Base-by-base conservation (phyloP, 306 rosid genomes). In the Ormosia semicastrata region DNA sequence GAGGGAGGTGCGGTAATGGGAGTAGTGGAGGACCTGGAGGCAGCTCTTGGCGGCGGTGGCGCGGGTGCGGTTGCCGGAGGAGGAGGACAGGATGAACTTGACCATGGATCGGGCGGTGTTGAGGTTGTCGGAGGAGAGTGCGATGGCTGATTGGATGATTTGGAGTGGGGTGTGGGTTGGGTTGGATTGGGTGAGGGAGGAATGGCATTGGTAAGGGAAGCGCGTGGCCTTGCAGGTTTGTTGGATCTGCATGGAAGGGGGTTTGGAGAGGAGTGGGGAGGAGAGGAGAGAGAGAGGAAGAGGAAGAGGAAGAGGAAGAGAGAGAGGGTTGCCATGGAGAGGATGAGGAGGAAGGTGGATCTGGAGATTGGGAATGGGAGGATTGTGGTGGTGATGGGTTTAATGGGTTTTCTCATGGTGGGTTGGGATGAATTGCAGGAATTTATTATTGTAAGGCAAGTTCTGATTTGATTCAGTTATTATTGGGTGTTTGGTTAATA, bases 161-260 rank as follows among this genome's bases (percentile, higher is more conserved):
- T 89, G 72, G 18, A 88, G 46, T 0, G 91, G 80, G 6, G 86
- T 49, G 0, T 94, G 78, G 5, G 84, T 80, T 34, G 29, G 40
- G n/a, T 15, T 32, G 40, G 70, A 59, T 44, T 62, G 68, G 36
- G 86, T 0, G 2, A 93, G 88, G 13, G 96, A 66, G 73, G 88
- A 5, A 8, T 39, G 74, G 76, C 99, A 95, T 59, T 58, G 83
- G 54, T 39, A 83, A 0, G 94, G 96, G 86, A 89, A 95, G 65
- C 98, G 96, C 0, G 99, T 93, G 57, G 98, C 94, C 7, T 81
- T 87, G 87, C 99, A 95, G 58, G 92, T 93, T 7, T 34, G 70
- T 1, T 63, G 87, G 76, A 89, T 83, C 53, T 37, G 30, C 0
- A 18, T 7, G 3, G 33, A 11, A 2, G 58, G 2, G 87, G 66